Conservation (phyloP, 805 yeast species). For the Grigorovia humatica region DNA sequence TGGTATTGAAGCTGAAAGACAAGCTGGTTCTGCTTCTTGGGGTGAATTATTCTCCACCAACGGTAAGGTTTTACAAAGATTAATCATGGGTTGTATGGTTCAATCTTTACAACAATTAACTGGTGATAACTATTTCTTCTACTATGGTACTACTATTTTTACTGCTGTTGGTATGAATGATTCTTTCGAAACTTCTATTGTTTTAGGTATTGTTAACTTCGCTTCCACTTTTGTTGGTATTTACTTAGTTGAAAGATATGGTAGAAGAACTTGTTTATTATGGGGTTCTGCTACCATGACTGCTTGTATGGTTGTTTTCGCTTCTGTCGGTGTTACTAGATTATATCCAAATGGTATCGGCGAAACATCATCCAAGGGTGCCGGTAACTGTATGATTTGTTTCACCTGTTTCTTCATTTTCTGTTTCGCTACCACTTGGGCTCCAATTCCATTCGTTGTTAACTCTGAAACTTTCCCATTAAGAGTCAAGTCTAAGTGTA, state of each 20-base stretch:
- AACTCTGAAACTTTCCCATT: slow-evolving; percentile 64
- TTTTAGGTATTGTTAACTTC: slow-evolving; percentile 51
- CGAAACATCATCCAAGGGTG: slow-evolving; percentile 40
- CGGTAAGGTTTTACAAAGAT: slow-evolving; percentile 44
- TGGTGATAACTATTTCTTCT: slow-evolving; percentile 59
- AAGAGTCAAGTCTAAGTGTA: slow-evolving; percentile 52
- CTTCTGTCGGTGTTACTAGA: slow-evolving; percentile 50
- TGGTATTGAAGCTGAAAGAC: slow-evolving; percentile 48
- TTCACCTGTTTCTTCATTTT: slow-evolving; percentile 60
- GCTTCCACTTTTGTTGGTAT: slow-evolving; percentile 46
- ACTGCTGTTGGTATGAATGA: slow-evolving; percentile 50
- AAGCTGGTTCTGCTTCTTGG: slow-evolving; percentile 62
- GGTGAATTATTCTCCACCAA: slow-evolving; percentile 53
- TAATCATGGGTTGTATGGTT: slow-evolving; percentile 42
- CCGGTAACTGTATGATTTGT: slow-evolving; percentile 64
- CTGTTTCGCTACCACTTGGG: slow-evolving; percentile 71
- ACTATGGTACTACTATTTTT: slow-evolving; percentile 56
- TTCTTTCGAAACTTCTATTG: slow-evolving; percentile 49
- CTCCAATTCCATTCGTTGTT: slow-evolving; percentile 56
- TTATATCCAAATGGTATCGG: slow-evolving; percentile 26
- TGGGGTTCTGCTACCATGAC: slow-evolving; percentile 42
- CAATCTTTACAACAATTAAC: slow-evolving; percentile 61
- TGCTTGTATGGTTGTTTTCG: slow-evolving; percentile 38
- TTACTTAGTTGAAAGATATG: slow-evolving; percentile 43
- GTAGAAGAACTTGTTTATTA: slow-evolving; percentile 40